Evolutionary conservation across 1,139 yeast genomes (phyloP), one percentile per base, ranked within the genome.

Genomic region (Waltiozyma sp.): DNA sequence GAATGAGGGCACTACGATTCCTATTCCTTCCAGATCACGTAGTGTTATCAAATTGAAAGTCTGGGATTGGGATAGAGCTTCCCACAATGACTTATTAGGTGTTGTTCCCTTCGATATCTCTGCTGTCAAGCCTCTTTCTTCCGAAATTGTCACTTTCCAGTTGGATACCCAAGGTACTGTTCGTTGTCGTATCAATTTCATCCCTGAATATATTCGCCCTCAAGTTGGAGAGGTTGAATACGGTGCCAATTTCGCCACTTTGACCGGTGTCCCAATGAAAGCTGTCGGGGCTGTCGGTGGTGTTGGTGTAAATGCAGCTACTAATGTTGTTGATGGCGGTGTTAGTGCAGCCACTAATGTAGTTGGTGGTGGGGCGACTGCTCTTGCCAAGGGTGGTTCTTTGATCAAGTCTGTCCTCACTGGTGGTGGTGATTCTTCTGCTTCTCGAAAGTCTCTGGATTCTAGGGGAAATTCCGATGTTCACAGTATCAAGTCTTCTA

Each of bases 51-150:
- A 62, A 38, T 53, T 80, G 37, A 72, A 72, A 43, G 75, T 80
- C 14, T 75, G 64, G 54, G 93, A 83, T 60, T 83, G 91, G 91
- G 91, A 83, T 61, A 70, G 79, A 55, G 73, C 87, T 26, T 88
- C 84, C 49, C 73, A 70, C 42, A 77, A 80, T 57, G 82, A 76
- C 52, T 60, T 71, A 35, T 62, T 83, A 44, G 88, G 89, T 40
- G 52, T 61, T 37, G 73, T 72, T 2, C 52, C 52, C 5, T 50
- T 82, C 39, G 80, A 79, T 51, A 61, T 80, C 31, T 63, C 75
- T 1, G 53, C 65, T 2, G 53, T 81, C 35, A 68, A 68, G 19
- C 74, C 80, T 1, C 62, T 64, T 39, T 56, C 68, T 34, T 58
- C 69, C 4, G 68, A 75, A 28, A 66, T 67, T 15, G 68, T 80